Conservation (phyloP, 352 stramenopile species). For the Phytophthora citrophthora region DNA sequence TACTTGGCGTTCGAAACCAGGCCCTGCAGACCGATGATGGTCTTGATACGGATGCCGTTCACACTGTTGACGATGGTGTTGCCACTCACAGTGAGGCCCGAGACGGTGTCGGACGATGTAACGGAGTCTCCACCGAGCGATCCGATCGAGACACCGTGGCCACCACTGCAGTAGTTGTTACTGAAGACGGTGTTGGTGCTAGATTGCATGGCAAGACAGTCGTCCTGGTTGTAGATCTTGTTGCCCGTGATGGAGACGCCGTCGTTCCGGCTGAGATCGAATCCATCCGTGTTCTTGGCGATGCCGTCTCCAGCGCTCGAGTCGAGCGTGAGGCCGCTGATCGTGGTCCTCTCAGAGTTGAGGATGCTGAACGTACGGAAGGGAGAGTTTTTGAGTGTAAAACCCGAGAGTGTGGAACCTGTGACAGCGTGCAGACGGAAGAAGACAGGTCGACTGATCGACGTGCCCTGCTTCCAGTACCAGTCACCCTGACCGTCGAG, state of each 20-base stretch:
- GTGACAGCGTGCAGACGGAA: slow-evolving; percentile 6
- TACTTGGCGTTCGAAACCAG: slow-evolving; percentile 25
- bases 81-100: slow-evolving; percentile 22
- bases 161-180: slow-evolving; percentile 15
- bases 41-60: slow-evolving; percentile 27
- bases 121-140: slow-evolving; percentile 34
- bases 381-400: slow-evolving; percentile 37
- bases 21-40: slow-evolving; percentile 25
- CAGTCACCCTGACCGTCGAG: slow-evolving; percentile 39
- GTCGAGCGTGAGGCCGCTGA: slow-evolving; percentile 14
- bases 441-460: slow-evolving; percentile 22
- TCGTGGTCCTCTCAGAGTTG: slow-evolving; percentile 16
- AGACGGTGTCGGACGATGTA: slow-evolving; percentile 22
- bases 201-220: slow-evolving; percentile 21
- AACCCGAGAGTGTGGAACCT: slow-evolving; percentile 29
- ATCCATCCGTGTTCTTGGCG: slow-evolving; percentile 23
- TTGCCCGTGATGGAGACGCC: slow-evolving; percentile 13
- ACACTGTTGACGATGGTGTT: slow-evolving; percentile 37
- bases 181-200: slow-evolving; percentile 29
- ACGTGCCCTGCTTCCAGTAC: slow-evolving; percentile 42
- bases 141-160: slow-evolving; percentile 37
- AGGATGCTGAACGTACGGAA: slow-evolving; percentile 34
- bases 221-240: slow-evolving; percentile 27
- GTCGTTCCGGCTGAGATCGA: slow-evolving; percentile 15
- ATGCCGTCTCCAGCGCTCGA: slow-evolving; percentile 9